Evolutionary conservation across 2,329 filamentous ascomycete species (phyloP), one percentile per base, ranked within the genome.

Genomic region (Chaetomiaceae sp.): DNA sequence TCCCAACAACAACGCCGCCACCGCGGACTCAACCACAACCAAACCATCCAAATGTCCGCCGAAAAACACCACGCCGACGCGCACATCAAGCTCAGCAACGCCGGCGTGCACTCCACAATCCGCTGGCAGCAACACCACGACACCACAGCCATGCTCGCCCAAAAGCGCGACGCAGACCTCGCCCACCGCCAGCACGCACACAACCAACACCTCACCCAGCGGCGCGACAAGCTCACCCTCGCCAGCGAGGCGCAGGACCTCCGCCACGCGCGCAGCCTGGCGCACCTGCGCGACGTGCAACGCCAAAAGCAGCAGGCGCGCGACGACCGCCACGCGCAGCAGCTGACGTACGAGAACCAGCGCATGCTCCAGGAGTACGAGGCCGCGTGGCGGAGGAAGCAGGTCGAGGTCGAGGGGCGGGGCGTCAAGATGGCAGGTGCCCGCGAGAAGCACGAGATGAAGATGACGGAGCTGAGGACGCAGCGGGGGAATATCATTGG

Each of bases 401-500:
- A 51, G 40, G 14, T 53, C 5, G 44, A 59, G 19, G 34, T 37
- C 5, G 54, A 55, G 39, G 38, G 40, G 44, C 25, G 41, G 42
- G 51, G 37, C 25, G 35, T 37, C 46, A 16, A 30, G 17, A 16
- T 50, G 21, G 41, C 16, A 1, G 41, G 23, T 14, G 19, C 23
- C 30, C 46, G 38, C 6, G 55, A 53, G 42, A 45, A 25, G 37
- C 51, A 58, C 12, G 49, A 52, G n/a, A 45, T 57, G 51, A 50
- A 54, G 23, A 60, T 60, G 59, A 58, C 56, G 4, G 55, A 55
- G 35, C 19, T 60, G 33, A 44, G 46, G 41, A 57, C 57, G 17
- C 48, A 55, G 16, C 50, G 58, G 42, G 58, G 58, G 7, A 55
- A 60, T 44, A 49, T 61, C 12, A 60, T 59, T 48, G 59, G 59